phyloP scores from a whole-genome alignment of 2,329 filamentous ascomycete species.

The Exophiala bonariae region DNA sequence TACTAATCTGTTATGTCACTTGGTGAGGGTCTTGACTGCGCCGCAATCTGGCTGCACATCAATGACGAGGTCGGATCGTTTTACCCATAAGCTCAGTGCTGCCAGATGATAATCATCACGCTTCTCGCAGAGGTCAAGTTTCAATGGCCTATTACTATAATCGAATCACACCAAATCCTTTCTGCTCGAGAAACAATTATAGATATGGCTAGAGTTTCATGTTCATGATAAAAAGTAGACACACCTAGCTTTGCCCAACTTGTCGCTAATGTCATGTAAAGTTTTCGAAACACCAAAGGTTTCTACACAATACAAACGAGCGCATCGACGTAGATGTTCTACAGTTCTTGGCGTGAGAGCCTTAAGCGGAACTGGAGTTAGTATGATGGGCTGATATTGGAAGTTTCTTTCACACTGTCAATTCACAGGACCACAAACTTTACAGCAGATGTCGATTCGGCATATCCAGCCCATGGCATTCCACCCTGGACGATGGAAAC shows the following conservation, averaged over 20 bases:
- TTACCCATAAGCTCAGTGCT: not conserved
- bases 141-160: too few species aligned
- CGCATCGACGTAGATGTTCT: slow-evolving; percentile 62
- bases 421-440: slow-evolving; percentile 53
- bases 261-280: too few species aligned
- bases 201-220: too few species aligned
- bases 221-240: too few species aligned
- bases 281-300: too few species aligned
- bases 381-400: not conserved
- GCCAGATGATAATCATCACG: too few species aligned
- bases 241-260: too few species aligned
- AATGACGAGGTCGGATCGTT: not conserved
- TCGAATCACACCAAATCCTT: too few species aligned
- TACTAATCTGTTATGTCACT: not conserved
- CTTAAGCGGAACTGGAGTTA: slow-evolving; percentile 40
- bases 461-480: slow-evolving; percentile 59
- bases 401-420: slow-evolving; percentile 34
- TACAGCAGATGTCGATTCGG: slow-evolving; percentile 55
- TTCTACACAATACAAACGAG: too few species aligned
- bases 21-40: slow-evolving; percentile 1
- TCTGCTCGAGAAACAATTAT: too few species aligned
- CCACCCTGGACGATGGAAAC: slow-evolving; percentile 52
- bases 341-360: slow-evolving; percentile 88
- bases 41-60: not conserved
- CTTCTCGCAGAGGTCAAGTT: too few species aligned